Evolutionary conservation across 352 stramenopile genomes (phyloP).

Genomic region (Aphanomyces cochlioides): DNA sequence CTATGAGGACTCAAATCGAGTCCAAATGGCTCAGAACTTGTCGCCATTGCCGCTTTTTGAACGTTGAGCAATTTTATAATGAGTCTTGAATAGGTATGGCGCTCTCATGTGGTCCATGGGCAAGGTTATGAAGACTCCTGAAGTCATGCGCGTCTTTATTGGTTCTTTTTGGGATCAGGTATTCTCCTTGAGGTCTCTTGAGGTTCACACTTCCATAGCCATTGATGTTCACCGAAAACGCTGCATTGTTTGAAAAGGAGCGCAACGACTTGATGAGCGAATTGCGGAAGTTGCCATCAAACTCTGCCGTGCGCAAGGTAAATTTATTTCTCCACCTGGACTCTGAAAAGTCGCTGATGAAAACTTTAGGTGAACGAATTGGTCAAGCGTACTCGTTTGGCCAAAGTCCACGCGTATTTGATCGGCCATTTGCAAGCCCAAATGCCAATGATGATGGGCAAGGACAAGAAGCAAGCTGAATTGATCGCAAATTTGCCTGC

Average conservation of each 20-base stretch:
- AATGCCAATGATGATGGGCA: slow-evolving; percentile 96
- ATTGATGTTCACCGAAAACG: slow-evolving; percentile 83
- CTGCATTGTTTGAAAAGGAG: slow-evolving; percentile 94
- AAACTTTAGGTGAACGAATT: slow-evolving; percentile 87
- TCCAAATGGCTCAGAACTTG: background rate
- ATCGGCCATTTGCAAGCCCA: slow-evolving; percentile 94
- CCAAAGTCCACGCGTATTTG: slow-evolving; percentile 97
- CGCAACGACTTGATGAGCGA: slow-evolving; percentile 97
- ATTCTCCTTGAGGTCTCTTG: slow-evolving; percentile 33
- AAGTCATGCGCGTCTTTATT: slow-evolving; percentile 98
- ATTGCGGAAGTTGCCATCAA: slow-evolving; percentile 92
- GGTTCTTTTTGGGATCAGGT: slow-evolving; percentile 97
- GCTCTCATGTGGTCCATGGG: slow-evolving; percentile 98
- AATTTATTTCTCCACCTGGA: background rate
- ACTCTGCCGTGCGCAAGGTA: slow-evolving; percentile 90
- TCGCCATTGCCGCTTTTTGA: background rate
- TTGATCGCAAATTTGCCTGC: slow-evolving; percentile 93
- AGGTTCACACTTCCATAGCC: slow-evolving; percentile 48
- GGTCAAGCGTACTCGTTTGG: slow-evolving; percentile 92
- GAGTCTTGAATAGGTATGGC: slow-evolving; percentile 79
- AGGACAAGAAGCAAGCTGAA: slow-evolving; percentile 96
- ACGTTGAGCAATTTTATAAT: too few species aligned
- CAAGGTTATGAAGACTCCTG: slow-evolving; percentile 96
- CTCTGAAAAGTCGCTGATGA: background rate
- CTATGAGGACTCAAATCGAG: too few species aligned